A percentile compares a stretch with the other conserved stretches of the same genome.
phyloP scores from a whole-genome alignment of 225 moss, liverwort and hornwort species.

The Physcomitrellopsis africana region DNA sequence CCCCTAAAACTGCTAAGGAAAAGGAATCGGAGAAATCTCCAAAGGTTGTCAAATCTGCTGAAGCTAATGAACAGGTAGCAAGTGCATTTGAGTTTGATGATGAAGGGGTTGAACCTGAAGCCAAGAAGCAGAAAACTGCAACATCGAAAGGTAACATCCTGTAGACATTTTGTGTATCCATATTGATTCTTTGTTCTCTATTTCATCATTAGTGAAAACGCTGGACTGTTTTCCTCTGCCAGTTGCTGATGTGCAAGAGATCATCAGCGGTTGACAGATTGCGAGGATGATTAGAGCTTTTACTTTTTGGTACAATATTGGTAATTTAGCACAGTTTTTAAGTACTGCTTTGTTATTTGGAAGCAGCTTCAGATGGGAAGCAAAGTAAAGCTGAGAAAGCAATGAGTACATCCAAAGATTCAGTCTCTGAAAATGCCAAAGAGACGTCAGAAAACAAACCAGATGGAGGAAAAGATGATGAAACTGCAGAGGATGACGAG shows the following conservation, averaged over 20 bases:
- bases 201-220: neutral
- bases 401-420: constrained; percentile 47
- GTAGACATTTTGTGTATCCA: neutral
- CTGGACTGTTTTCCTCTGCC: neutral
- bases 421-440: constrained; percentile 41
- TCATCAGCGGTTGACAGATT: neutral
- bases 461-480: constrained; percentile 37
- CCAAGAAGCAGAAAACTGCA: constrained; percentile 38
- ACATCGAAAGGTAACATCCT: constrained; percentile 33
- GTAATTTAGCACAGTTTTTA: neutral
- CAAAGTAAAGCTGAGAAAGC: constrained; percentile 55
- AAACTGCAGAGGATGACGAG: constrained; percentile 48
- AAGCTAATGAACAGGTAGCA: constrained; percentile 41
- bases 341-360: neutral
- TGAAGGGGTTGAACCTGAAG: constrained; percentile 32
- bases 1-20: constrained; percentile 32
- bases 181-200: neutral
- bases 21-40: constrained; percentile 37
- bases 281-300: neutral
- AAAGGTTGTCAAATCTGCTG: constrained; percentile 34
- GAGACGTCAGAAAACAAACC: constrained; percentile 36
- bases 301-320: neutral
- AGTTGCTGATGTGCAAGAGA: neutral
- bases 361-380: constrained; percentile 40
- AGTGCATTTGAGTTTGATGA: constrained; percentile 53